Evolutionary conservation across 2,329 filamentous ascomycete species (phyloP), one percentile per base, ranked within the genome.

Genomic region (Penicillium decumbens): DNA sequence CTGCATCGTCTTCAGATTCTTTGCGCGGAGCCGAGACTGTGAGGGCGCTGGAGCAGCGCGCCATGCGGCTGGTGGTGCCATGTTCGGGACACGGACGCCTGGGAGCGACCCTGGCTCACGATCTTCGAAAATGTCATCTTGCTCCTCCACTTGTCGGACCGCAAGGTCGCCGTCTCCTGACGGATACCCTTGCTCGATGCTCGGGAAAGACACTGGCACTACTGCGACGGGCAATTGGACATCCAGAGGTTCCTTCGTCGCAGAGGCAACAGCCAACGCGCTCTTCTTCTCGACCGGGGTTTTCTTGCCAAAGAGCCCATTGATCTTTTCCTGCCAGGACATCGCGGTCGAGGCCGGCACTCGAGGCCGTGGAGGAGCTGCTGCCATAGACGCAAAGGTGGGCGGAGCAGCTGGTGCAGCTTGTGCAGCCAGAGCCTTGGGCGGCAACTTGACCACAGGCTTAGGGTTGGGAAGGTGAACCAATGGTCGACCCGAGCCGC

Each of bases 321-420:
- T 90, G 67, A 96, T 90, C 61, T 84, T 84, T 60, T 87, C 85
- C 68, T 95, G 89, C 90, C 90, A 92, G 6, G 72, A 71, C 43
- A 76, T 74, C 13, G 72, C 72, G 51, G 71, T 76, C 43, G 75
- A 68, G 50, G 75, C 64, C 40, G 75, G 72, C 43, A 72, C 67
- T 6, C 69, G 61, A 2, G 43, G 67, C 32, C 71, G 67, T 30
- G 72, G 63, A 24, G 66, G 59, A 45, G 72, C 65, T 41, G 70
- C 65, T 54, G 65, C 65, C 70, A 72, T 65, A 35, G 68, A 68
- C 68, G 78, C 61, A 70, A 78, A 62, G 43, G 69, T 61, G 57
- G 75, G 72, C 9, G 76, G 32, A 7, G 32, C 32, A 9, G 15
- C 32, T 35, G 9, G n/a, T 20, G 70, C 60, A 32, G 18, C 33